Evolutionary conservation across 371 early-diverging fungal genomes (phyloP), one percentile per base, ranked within the genome.

Genomic region (Sporodiniella umbellata): DNA sequence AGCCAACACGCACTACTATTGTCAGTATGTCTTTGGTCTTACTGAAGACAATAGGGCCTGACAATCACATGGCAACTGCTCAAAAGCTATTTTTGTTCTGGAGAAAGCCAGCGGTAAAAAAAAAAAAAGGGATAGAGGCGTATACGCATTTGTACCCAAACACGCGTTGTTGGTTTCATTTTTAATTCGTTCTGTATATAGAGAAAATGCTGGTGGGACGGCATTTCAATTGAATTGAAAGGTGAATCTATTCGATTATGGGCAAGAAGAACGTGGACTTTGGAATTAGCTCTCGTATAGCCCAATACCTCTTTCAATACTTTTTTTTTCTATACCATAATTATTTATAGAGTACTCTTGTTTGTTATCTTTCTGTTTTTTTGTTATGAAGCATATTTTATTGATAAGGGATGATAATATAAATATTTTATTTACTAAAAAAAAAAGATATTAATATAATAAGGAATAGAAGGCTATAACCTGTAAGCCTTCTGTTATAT

Each of bases 61-160:
- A 80, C 51, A 80, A 84, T 54, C 86, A 89, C 54, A 81, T 82
- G 79, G 84, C 85, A 3, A 87, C 88, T 8, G 88, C 89, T 15
- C 89, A 91, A 57, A 91, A 89, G 59, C 65, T 91, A 33, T 54
- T 89, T 28, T 66, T 91, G 47, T 89, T 91, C 48, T 91, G 86
- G 86, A 84, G 88, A 72, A 91, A 89, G 56, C 89, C 92, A 19
- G 92, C 92, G 11, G 86, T 86, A 84, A 60, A n/a, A n/a, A n/a
- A n/a, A n/a, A n/a, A n/a, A n/a, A n/a, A n/a, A n/a, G n/a, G n/a
- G n/a, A n/a, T n/a, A n/a, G n/a, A n/a, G n/a, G n/a, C n/a, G n/a
- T n/a, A n/a, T n/a, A n/a, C n/a, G n/a, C n/a, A n/a, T n/a, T n/a
- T n/a, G n/a, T n/a, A n/a, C n/a, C n/a, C n/a, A n/a, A n/a, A n/a